Evolutionary conservation across 345 rosid genomes (phyloP), one percentile per base, ranked within the genome.

Genomic region (Hibiscus syriacus): DNA sequence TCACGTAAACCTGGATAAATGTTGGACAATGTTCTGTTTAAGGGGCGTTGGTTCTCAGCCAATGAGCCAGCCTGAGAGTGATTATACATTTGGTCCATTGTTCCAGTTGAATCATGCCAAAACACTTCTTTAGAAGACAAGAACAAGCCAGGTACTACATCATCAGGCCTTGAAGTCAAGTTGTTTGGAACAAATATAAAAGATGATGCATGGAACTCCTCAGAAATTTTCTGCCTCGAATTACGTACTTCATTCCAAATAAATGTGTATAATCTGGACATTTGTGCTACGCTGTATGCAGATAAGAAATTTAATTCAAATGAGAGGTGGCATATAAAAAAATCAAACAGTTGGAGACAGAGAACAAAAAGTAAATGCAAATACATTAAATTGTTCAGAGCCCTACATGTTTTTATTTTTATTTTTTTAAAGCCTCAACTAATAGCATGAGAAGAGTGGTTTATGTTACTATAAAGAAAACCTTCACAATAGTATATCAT

Each of bases 21-120:
- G 83, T 74, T 72, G 75, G 82, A 79, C 77, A 94, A 76, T 57
- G 84, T 80, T 79, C 86, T 90, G 73, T 77, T 55, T 38, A 84
- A 72, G 57, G 82, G 78, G 16, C 25, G 34, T 3, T 74, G 67
- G 27, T 27, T 60, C 52, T 72, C 80, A 69, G 65, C 75, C 45
- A 76, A 55, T 48, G 71, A 71, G 66, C 79, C 66, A 55, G 68
- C 41, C 57, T 74, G 72, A 52, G 81, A 70, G 68, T 76, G 74
- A 54, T 67, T 73, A 68, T 74, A 78, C 78, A 87, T 77, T 74
- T 73, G 79, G 70, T 86, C 80, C 72, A 81, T 58, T 67, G 76
- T 69, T 66, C 90, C 96, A 70, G 90, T 87, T 60, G 94, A 79
- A 82, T 93, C 96, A 30, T 80, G 76, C 97, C 97, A 93, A 83